Evolutionary conservation across 768 basidiomycete species (phyloP).

Genomic region (Kockovaella imperatae): DNA sequence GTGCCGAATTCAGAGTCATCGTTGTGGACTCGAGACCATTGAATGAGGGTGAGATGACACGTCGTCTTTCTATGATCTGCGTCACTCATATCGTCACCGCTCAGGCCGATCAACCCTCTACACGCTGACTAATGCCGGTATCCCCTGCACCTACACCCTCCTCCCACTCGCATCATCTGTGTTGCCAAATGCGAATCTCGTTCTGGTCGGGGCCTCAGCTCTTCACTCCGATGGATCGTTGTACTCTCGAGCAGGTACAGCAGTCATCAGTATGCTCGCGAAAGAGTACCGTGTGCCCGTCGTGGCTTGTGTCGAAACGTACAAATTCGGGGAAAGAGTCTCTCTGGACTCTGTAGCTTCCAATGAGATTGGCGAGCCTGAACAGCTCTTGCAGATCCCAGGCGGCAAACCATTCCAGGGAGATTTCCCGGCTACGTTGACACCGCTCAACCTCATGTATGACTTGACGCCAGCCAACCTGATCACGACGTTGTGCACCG

Average conservation of each 20-base stretch:
- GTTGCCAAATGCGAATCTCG: conserved; percentile 70
- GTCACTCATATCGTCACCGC: neutral
- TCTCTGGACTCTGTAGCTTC: conserved; percentile 89
- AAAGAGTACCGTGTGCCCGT: conserved; percentile 83
- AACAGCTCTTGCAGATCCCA: conserved; percentile 9
- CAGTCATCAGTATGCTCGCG: conserved; percentile 92
- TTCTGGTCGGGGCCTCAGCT: conserved; percentile 88
- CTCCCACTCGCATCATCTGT: conserved; percentile 57
- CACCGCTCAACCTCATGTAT: conserved; percentile 79
- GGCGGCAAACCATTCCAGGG: neutral
- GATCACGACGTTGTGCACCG: conserved; percentile 94
- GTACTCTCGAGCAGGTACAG: conserved; percentile 88
- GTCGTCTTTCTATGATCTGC: neutral
- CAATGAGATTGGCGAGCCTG: conserved; percentile 74
- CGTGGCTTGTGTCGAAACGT: conserved; percentile 95
- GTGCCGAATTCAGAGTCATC: conserved; percentile 77
- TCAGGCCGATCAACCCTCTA: conserved; percentile 71
- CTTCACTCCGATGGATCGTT: conserved; percentile 91
- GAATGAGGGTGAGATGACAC: conserved; percentile 66
- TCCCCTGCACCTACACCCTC: conserved; percentile 87
- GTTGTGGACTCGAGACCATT: conserved; percentile 92
- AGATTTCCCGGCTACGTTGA: conserved; percentile 44
- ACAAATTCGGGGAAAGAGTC: conserved; percentile 91
- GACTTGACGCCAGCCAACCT: conserved; percentile 86
- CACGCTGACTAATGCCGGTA: conserved; percentile 59